Conservation (phyloP, 139 green algal genomes). For the Dunaliella sp. region DNA sequence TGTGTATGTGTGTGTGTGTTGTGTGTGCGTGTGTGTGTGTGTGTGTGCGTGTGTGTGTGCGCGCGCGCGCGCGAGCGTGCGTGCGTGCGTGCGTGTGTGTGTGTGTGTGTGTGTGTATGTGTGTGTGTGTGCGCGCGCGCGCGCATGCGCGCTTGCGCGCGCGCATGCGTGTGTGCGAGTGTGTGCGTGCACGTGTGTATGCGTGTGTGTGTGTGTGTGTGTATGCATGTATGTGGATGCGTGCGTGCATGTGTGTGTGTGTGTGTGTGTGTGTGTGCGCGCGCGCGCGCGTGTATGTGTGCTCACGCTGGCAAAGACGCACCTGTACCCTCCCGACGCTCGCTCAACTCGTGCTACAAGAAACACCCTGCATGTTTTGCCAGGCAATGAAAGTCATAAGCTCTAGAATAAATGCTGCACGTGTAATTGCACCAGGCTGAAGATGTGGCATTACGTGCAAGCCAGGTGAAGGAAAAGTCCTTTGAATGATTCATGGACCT, state of each 20-base stretch:
- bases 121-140: not conserved
- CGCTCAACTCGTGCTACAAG: no score
- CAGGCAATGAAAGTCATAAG: no score
- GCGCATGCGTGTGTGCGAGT: not conserved
- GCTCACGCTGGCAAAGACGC: not conserved
- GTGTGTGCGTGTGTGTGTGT: not conserved
- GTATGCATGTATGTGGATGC: not conserved
- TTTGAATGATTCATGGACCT: no score
- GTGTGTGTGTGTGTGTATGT: slow-evolving; percentile 11
- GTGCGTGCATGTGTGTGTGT: not conserved
- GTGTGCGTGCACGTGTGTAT: not conserved
- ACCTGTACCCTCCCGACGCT: no score
- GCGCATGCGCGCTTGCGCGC: not conserved
- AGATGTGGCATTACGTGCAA: no score
- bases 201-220: slow-evolving; percentile 3
- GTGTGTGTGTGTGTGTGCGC: not conserved
- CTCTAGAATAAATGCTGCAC: no score
- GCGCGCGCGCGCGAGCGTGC: not conserved
- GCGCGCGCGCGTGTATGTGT: not conserved
- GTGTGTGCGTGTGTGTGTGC: slow-evolving; percentile 4
- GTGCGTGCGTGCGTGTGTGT: slow-evolving; percentile 12
- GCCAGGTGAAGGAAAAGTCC: no score
- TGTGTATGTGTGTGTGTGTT: not conserved
- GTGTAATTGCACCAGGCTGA: no score
- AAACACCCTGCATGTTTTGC: no score